A percentile compares a stretch with the other conserved stretches of the same genome.
These are phyloP conservation scores for Mercurialis annua DNA, from an alignment of 345 rosid genomes.

Conservation along the genomic window DNA sequence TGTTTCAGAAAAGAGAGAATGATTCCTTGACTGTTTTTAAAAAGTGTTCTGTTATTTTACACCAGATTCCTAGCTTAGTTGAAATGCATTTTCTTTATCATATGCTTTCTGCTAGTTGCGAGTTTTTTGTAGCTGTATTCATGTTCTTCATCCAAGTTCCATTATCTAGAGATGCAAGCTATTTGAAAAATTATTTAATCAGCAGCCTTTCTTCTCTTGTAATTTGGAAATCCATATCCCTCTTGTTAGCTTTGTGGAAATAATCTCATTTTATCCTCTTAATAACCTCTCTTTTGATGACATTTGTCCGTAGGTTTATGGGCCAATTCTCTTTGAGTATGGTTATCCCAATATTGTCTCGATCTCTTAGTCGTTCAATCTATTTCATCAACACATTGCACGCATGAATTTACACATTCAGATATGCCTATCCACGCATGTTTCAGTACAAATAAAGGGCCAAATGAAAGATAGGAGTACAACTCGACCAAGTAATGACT, in stretches of 20 bases:
- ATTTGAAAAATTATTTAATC: not conserved
- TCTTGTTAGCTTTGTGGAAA: not conserved
- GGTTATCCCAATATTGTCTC: not conserved
- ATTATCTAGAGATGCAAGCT: not conserved
- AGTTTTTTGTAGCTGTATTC: not conserved
- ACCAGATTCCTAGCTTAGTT: not conserved
- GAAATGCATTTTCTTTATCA: not conserved
- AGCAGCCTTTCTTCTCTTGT: not conserved
- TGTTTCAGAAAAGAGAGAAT: not conserved
- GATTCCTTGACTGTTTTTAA: not conserved
- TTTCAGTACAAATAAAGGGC: not conserved
- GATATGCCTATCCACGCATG: not conserved
- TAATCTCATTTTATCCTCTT: not conserved
- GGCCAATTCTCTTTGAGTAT: not conserved
- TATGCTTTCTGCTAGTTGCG: not conserved
- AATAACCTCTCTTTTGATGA: not conserved
- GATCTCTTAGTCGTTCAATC: not conserved
- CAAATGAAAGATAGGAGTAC: not conserved
- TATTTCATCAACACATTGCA: too few relatives aligned
- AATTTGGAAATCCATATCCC: too few relatives aligned
- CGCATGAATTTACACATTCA: not conserved
- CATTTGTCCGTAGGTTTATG: too few relatives aligned
- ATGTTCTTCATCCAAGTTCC: not conserved
- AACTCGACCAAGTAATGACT: not conserved
- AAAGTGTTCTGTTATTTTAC: not conserved